These are phyloP conservation scores for Neurospora sp. DNA, from an alignment of 2,329 filamentous ascomycete species.

Conservation along the genomic window DNA sequence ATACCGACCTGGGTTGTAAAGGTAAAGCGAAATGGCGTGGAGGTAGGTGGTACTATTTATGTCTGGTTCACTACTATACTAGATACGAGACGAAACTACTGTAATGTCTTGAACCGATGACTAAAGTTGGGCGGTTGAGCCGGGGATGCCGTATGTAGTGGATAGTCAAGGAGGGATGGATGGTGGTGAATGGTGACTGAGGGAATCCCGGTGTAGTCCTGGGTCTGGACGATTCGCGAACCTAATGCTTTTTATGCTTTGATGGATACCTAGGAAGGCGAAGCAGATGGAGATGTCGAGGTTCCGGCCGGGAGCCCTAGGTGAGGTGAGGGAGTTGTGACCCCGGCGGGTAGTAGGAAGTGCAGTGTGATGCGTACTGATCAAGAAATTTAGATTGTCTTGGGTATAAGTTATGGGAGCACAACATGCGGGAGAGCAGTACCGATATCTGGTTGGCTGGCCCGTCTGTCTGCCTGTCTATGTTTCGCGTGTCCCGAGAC, in stretches of 20 bases:
- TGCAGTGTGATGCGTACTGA: neutral
- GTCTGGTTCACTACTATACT: neutral
- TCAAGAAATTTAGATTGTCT: neutral
- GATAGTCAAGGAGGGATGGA: neutral
- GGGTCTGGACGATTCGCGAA: neutral
- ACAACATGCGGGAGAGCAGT: neutral
- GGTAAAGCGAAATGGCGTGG: neutral
- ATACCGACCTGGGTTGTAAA: neutral
- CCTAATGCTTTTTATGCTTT: neutral
- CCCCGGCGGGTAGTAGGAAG: neutral
- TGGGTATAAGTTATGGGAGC: neutral
- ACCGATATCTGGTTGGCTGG: neutral
- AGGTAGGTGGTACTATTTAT: neutral
- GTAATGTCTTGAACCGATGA: neutral
- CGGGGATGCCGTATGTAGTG: neutral
- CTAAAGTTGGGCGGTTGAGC: neutral
- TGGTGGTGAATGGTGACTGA: neutral
- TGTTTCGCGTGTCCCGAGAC: neutral
- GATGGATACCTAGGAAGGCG: neutral
- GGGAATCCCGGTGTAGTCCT: neutral
- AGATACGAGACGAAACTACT: neutral
- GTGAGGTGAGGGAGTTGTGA: neutral
- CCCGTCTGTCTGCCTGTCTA: neutral
- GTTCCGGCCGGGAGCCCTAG: neutral
- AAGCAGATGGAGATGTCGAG: neutral